Base-by-base conservation (phyloP, 768 basidiomycete genomes). In the Gymnopilus dilepis region DNA sequence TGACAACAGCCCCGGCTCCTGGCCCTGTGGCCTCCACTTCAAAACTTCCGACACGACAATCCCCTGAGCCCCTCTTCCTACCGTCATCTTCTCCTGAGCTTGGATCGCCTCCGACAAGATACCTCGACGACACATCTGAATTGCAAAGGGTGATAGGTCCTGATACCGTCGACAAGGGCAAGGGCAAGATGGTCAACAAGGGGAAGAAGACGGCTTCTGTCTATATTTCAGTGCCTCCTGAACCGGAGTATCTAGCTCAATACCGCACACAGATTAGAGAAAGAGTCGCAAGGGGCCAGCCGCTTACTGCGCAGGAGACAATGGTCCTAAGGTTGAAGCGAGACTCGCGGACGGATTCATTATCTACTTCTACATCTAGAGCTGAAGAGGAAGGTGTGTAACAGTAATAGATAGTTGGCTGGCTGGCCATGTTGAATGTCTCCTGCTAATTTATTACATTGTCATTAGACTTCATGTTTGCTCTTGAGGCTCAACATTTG, bases 1-100 rank as follows among this genome's bases (percentile, higher is more conserved):
- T 58, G 19, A 43, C 52, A 30, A 17, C 55, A 51, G 12, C 40
- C 59, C 30, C 34, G 13, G 8, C 9, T 22, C 26, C 22, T 50
- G 50, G 5, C 22, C 41, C 63, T 21, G 33, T 48, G 41, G 34
- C 58, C 30, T 59, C 59, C 3, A 40, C 33, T 24, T 52, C 58
- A 19, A 62, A 43, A 17, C 37, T 24, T 22, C 12, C 48, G 7
- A 17, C 54, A 8, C 15, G 15, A 17, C 47, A 15, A 55, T 50
- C 15, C 41, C 57, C 21, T 8, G 74, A 77, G 13, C 84, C 84
- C 28, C 72, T 84, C 47, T 85, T 85, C 64, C 65, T 84, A 28
- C 84, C 84, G 37, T 85, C 82, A 40, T 79, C 78, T 6, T 72
- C 77, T 42, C 61, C 67, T 15, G 60, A 62, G 41, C 45, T 38